Evolutionary conservation across 1,284 basidiomycete species (phyloP).

Genomic region (Microbotryomycetes sp.): DNA sequence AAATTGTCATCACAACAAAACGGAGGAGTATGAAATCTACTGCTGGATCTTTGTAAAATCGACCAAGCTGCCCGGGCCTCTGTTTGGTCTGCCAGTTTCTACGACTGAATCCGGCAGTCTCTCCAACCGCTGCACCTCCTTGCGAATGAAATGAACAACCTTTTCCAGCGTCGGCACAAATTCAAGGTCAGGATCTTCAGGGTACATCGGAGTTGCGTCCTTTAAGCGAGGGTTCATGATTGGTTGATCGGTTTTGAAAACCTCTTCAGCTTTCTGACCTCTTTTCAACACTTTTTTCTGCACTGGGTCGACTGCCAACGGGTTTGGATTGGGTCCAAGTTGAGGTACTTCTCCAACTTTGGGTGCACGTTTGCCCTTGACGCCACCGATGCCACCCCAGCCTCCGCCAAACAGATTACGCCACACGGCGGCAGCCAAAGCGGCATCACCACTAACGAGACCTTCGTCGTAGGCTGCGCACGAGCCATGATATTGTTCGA

Average conservation of each 20-base stretch:
- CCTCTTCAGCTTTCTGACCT: slow-evolving; percentile 16
- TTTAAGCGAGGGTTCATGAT: slow-evolving; percentile 24
- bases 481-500: slow-evolving; percentile 85
- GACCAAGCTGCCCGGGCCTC: slow-evolving; percentile 24
- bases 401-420: slow-evolving; percentile 67
- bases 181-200: slow-evolving; percentile 38
- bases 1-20: too few relatives aligned
- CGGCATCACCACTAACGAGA: slow-evolving; percentile 62
- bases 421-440: slow-evolving; percentile 84
- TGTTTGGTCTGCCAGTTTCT: slow-evolving; percentile 43
- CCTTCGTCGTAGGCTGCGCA: slow-evolving; percentile 75
- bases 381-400: slow-evolving; percentile 45
- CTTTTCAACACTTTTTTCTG: slow-evolving; percentile 33
- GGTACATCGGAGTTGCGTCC: slow-evolving; percentile 22
- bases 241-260: slow-evolving; percentile 34
- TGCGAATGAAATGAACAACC: slow-evolving; percentile 68
- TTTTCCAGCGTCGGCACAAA: slow-evolving; percentile 71
- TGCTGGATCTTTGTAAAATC: slow-evolving; percentile 27
- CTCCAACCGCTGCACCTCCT: slow-evolving; percentile 70
- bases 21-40: too few relatives aligned
- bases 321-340: slow-evolving; percentile 42
- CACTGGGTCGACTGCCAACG: slow-evolving; percentile 27
- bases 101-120: slow-evolving; percentile 63
- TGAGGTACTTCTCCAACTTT: slow-evolving; percentile 50
- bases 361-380: slow-evolving; percentile 39